Percentiles rank a stretch among this genome's conserved stretches.
Conservation (phyloP, 2,329 filamentous ascomycete species). For the Cephalotrichum gorgonifer region DNA sequence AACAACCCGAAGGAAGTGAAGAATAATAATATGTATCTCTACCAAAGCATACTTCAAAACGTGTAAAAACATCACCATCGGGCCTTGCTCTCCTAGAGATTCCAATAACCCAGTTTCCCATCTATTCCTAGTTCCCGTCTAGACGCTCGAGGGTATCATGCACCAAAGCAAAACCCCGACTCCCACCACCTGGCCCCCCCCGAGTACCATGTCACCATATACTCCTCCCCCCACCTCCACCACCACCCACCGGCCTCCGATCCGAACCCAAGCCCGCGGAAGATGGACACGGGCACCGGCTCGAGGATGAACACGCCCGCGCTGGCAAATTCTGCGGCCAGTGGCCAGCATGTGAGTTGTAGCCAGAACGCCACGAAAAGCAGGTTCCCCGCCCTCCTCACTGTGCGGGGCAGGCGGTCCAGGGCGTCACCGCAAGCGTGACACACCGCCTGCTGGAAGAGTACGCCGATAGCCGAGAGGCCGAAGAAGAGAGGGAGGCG, state of each 20-base stretch:
- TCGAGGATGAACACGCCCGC: constrained; percentile 73
- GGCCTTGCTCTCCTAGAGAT: too few species aligned
- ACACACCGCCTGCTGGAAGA: constrained; percentile 8
- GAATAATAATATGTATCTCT: too few species aligned
- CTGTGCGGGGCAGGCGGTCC: constrained; percentile 26
- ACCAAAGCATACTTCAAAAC: too few species aligned
- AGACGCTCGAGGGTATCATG: background rate
- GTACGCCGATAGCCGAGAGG: constrained; percentile 55
- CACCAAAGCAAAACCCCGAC: constrained; percentile 20
- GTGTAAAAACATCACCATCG: too few species aligned
- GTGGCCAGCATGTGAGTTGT: constrained; percentile 48
- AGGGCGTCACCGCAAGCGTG: background rate
- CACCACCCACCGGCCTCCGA: constrained; percentile 57
- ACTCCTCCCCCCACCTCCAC: constrained; percentile 57
- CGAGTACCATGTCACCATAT: constrained; percentile 43
- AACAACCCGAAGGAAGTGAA: too few species aligned
- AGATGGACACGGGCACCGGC: constrained; percentile 63
- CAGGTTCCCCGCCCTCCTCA: constrained; percentile 48
- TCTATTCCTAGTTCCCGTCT: background rate
- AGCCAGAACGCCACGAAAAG: constrained; percentile 57
- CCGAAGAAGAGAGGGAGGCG: constrained; percentile 60
- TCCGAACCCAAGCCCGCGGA: constrained; percentile 59
- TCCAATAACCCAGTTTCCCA: background rate
- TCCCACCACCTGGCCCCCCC: constrained; percentile 58
- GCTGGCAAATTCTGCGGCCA: constrained; percentile 68